These are phyloP conservation scores for Dactylella cylindrospora DNA, from an alignment of 2,329 filamentous ascomycete genomes.

Conservation along the genomic window DNA sequence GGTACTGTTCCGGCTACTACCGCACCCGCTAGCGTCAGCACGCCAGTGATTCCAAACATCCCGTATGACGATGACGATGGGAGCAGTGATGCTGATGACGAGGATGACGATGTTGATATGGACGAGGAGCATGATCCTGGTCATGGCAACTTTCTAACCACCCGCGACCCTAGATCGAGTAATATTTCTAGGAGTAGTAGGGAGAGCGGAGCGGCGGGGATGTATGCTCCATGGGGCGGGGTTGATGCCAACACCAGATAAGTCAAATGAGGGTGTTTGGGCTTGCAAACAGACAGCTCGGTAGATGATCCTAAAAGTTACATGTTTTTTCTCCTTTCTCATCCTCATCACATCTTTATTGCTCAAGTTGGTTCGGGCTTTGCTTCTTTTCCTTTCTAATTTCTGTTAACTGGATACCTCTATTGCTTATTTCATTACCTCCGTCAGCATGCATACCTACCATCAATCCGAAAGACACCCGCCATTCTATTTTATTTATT, in stretches of 20 bases:
- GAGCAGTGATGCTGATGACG: constrained; percentile 43
- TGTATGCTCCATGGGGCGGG: constrained; percentile 34
- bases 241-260: constrained; percentile 17
- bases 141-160: constrained; percentile 12
- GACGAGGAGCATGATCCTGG: constrained; percentile 40
- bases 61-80: constrained; percentile 12
- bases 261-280: background rate
- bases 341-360: too few relatives aligned
- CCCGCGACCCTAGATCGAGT: constrained; percentile 9
- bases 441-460: too few relatives aligned
- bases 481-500: too few relatives aligned
- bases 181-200: constrained; percentile 37
- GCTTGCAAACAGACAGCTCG: too few relatives aligned
- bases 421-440: too few relatives aligned
- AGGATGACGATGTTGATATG: constrained; percentile 48
- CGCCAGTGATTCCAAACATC: constrained; percentile 8
- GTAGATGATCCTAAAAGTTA: constrained; percentile 18
- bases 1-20: background rate
- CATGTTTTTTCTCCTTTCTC: constrained; percentile 2
- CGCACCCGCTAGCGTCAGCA: too few relatives aligned
- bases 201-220: constrained; percentile 34
- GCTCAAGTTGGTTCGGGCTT: too few relatives aligned
- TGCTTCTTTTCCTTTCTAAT: too few relatives aligned
- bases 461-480: too few relatives aligned
- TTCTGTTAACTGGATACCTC: too few relatives aligned